Percentiles rank a stretch among this genome's conserved stretches.
These are phyloP conservation scores for Lentinula novae-zelandiae DNA, from an alignment of 1,284 basidiomycete genomes.

Conservation along the genomic window DNA sequence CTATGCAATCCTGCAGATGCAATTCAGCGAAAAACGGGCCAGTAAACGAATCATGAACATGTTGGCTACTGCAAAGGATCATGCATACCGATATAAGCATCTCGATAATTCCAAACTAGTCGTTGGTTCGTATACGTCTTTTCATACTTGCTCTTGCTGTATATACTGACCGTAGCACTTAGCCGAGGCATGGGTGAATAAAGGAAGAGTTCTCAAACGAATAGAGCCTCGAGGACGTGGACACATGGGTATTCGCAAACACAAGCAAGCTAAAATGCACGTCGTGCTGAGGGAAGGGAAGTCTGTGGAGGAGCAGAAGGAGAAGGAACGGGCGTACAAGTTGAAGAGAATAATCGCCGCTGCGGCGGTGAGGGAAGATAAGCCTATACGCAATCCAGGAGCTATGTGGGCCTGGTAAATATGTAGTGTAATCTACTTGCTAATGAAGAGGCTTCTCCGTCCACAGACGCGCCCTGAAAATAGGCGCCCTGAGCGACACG, in stretches of 20 bases:
- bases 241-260: conserved; percentile 74
- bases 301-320: conserved; percentile 69
- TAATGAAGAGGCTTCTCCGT: not conserved
- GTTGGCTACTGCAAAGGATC: conserved; percentile 83
- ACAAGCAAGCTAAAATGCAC: conserved; percentile 75
- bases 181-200: conserved; percentile 94
- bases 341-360: conserved; percentile 78
- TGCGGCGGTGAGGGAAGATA: conserved; percentile 74
- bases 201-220: conserved; percentile 68
- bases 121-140: conserved; percentile 58
- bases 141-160: not conserved
- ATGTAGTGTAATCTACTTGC: not conserved
- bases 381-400: conserved; percentile 72
- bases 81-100: conserved; percentile 78
- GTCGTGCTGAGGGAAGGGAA: conserved; percentile 84
- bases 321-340: conserved; percentile 61
- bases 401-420: conserved; percentile 82
- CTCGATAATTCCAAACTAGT: conserved; percentile 74
- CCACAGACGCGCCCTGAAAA: not conserved
- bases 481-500: not conserved
- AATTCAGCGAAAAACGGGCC: conserved; percentile 90
- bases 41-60: conserved; percentile 85
- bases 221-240: conserved; percentile 88
- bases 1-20: conserved; percentile 94
- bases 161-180: conserved; percentile 9